Evolutionary conservation across 345 rosid genomes (phyloP).

Genomic region (Jatropha curcas): DNA sequence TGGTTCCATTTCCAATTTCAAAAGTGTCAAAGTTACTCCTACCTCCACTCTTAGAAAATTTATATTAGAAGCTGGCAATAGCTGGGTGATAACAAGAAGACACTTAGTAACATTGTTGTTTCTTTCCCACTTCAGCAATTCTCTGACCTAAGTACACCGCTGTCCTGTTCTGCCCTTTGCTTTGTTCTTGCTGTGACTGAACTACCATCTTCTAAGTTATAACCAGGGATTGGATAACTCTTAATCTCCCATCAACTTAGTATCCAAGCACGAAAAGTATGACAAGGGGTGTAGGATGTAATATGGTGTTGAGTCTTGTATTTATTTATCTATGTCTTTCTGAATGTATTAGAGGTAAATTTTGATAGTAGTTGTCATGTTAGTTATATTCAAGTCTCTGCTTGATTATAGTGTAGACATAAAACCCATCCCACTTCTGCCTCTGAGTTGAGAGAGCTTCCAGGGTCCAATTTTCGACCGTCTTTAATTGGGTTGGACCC

Average conservation of each 20-base stretch:
- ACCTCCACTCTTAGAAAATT: conserved; percentile 4
- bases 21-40: not conserved
- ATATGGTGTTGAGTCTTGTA: not conserved
- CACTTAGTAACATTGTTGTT: not conserved
- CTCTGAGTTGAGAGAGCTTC: not conserved
- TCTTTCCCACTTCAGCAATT: not conserved
- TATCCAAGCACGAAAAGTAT: not conserved
- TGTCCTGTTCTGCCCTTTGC: not conserved
- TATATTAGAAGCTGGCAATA: conserved; percentile 13
- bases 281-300: not conserved
- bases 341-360: not conserved
- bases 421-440: not conserved
- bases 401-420: not conserved
- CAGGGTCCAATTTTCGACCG: not conserved
- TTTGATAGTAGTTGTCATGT: not conserved
- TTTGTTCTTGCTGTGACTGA: not conserved
- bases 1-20: not conserved
- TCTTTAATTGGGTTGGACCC: not conserved
- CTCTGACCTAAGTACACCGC: not conserved
- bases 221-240: not conserved
- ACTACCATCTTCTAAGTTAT: not conserved
- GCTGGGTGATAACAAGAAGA: conserved; percentile 7
- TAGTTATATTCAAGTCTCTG: not conserved
- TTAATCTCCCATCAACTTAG: not conserved
- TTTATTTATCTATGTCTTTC: not conserved